Evolutionary conservation across 106 monocot species (phyloP), one percentile per base, ranked within the genome.

Genomic region (Dendrobium huoshanense): DNA sequence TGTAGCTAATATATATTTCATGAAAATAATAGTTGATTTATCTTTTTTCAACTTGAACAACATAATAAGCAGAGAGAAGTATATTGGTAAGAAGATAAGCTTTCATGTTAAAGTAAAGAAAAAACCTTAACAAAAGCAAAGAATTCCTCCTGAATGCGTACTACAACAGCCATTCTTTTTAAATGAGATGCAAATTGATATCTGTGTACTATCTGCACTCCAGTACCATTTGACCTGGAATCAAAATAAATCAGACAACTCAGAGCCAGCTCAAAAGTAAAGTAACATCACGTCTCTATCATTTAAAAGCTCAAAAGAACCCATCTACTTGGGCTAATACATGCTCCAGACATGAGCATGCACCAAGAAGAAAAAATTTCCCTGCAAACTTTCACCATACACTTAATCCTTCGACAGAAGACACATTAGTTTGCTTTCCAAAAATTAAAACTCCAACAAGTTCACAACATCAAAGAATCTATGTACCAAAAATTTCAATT

Each of bases 131-230:
- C 93, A 87, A 95, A 99, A 67, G 87, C 89, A 78, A 90, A 87
- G 86, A 90, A 99, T 45, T 88, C 83, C 77, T 99, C 99, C 67
- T 91, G 88, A 83, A 88, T 75, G 55, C 93, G 91, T 75, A 95
- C 95, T 75, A 99, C 85, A 82, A 91, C 99, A 88, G 93, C 86
- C 99, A 99, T 99, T 86, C 99, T 91, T 86, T 99, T 99, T 75
- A 99, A 87, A 75, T 99, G 95, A 74, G 99, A 99, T 41, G 95
- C 99, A 88, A 99, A 99, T 75, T 99, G 99, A 77, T 93, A 91
- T 59, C 99, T 95, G 48, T 95, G 89, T 48, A 95, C 82, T 86
- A 99, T 99, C 83, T 95, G 95, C 55, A 99, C 99, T 70, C 95
- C 88, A 83, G 90, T 85, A 49, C 87, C 90, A 74, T 88, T 93